Base-by-base conservation (phyloP, 2,329 filamentous ascomycete species). In the Lachnellula cervina region DNA sequence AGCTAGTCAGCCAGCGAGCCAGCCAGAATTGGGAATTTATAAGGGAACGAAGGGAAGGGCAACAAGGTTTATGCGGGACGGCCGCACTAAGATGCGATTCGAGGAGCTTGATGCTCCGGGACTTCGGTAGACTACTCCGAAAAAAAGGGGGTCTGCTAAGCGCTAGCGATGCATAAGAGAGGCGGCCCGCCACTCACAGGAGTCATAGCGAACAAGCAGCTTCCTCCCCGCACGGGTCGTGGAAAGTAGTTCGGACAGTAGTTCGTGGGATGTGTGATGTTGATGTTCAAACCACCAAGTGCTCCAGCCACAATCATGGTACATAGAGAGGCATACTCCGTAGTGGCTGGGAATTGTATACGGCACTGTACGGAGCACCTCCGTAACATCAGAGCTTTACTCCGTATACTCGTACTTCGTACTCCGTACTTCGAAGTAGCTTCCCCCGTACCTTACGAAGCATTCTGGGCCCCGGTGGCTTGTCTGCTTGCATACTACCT, bases 111-210 rank as follows among this genome's bases (percentile, higher is more conserved):
- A 57, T 42, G 28, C 49, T 57, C 57, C 59, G 61, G 61, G 43
- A 59, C 49, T 23, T 59, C 61, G 61, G 61, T 61, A 52, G 51
- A 38, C 54, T 48, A 56, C 61, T 61, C 61, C 61, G 61, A 49
- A 38, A 54, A 47, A 38, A 49, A 45, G 43, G 23, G 23, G 43
- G 19, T 21, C 37, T 44, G 13, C 40, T 57, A 51, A 50, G 54
- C 57, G 53, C 61, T 61, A 63, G 49, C 17, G 19, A 58, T 21
- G 59, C 45, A 60, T 53, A 42, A 44, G 44, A 55, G 55, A 49
- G 47, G 42, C 52, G 38, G 42, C 4, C 13, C 9, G 11, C n/a
- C 42, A 44, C 8, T 40, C 16, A 40, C 5, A 17, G 37, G 16
- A 40, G 37, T 5, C 16, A 9, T n/a, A 40, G 14, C 8, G 37